Conservation (phyloP, 2,329 filamentous ascomycete genomes). For the Bertia moriformis region DNA sequence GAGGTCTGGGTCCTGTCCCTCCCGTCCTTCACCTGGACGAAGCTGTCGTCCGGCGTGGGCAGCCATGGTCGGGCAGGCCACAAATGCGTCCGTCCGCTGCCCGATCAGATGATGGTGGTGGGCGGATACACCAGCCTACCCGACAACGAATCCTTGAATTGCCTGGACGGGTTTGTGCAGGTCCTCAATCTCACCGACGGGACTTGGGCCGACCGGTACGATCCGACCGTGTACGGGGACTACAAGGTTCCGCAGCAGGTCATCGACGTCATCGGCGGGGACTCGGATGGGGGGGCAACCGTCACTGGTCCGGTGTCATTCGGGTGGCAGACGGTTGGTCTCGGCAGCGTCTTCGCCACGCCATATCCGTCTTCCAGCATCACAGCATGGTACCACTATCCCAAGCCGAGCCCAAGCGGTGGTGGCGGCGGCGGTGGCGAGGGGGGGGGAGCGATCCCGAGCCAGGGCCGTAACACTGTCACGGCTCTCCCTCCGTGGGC, state of each 20-base stretch:
- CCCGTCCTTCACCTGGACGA: conserved; percentile 68
- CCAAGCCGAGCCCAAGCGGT: too few species aligned
- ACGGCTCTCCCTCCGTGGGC: conserved; percentile 44
- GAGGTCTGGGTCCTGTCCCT: conserved; percentile 72
- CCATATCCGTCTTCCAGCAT: too few species aligned
- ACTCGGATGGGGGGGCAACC: conserved; percentile 53
- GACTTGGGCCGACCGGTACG: conserved; percentile 57
- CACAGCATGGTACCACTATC: too few species aligned
- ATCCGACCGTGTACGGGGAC: conserved; percentile 42
- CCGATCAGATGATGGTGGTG: conserved; percentile 66
- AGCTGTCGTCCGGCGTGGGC: conserved; percentile 26
- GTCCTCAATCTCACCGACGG: conserved; percentile 62
- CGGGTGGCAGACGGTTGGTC: conserved; percentile 32
- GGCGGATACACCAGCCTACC: conserved; percentile 42
- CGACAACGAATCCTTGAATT: conserved; percentile 14
- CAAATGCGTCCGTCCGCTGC: conserved; percentile 61
- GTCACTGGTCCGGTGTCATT: conserved; percentile 45
- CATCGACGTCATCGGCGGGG: conserved; percentile 52
- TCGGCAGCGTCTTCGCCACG: too few species aligned
- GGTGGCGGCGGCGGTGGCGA: conserved; percentile 10
- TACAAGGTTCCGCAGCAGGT: conserved; percentile 59
- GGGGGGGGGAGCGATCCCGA: conserved; percentile 16
- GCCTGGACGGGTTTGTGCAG: conserved; percentile 36
- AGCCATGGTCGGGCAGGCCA: conserved; percentile 55
- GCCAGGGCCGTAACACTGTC: too few species aligned